Percentiles rank a stretch among this genome's conserved stretches.
Evolutionary conservation across 257 asterid genomes (phyloP).

Genomic region (Coffea canephora): DNA sequence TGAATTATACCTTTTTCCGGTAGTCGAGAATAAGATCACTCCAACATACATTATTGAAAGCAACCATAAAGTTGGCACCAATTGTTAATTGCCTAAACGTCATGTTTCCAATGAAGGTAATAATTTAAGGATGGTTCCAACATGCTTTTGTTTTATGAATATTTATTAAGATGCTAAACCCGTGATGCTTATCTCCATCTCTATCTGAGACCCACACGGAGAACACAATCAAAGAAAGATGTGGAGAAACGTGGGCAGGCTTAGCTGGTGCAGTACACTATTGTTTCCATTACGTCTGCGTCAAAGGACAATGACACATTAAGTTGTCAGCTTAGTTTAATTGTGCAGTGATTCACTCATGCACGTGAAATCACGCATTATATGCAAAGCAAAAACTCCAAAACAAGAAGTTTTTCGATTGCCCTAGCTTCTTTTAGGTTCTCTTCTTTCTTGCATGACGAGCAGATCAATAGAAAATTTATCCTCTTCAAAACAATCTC

Average conservation of each 20-base stretch:
- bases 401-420: not conserved
- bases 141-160: not conserved
- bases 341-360: not conserved
- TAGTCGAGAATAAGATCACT: not conserved
- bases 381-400: not conserved
- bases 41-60: not conserved
- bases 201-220: slow-evolving; percentile 7
- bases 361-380: slow-evolving; percentile 6
- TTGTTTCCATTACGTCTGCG: not conserved
- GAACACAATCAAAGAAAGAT: not conserved
- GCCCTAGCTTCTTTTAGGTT: not conserved
- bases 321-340: not conserved
- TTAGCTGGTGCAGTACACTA: not conserved
- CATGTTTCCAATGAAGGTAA: not conserved
- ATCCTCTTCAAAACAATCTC: not conserved
- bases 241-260: not conserved
- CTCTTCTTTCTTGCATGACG: not conserved
- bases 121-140: not conserved
- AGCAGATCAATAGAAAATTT: not conserved
- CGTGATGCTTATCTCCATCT: not conserved
- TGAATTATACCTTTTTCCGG: no score
- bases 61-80: slow-evolving; percentile 4
- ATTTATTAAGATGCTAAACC: not conserved
- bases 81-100: not conserved
- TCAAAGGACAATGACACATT: not conserved